Percentiles rank a stretch among this genome's conserved stretches.
phyloP scores from a whole-genome alignment of 495 filamentous ascomycete genomes.

The Tirmania nivea region DNA sequence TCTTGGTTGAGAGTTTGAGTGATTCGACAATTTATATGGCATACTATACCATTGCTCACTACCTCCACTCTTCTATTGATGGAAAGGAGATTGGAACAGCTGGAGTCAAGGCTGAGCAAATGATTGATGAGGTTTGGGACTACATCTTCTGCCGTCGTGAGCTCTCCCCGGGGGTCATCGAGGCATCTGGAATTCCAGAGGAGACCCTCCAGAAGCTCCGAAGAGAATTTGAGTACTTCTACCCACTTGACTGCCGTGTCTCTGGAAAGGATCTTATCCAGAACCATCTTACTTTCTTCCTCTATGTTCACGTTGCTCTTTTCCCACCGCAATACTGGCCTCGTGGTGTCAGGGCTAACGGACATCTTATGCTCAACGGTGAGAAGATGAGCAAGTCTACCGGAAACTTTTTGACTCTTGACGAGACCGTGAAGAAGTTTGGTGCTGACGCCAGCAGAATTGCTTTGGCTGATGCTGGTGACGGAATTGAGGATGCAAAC shows the following conservation, averaged over 20 bases:
- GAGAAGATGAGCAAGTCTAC: constrained; percentile 95
- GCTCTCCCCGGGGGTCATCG: constrained; percentile 37
- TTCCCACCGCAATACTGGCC: constrained; percentile 80
- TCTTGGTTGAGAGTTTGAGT: constrained; percentile 77
- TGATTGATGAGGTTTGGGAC: constrained; percentile 94
- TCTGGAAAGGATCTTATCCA: constrained; percentile 75
- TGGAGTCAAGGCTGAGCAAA: constrained; percentile 53
- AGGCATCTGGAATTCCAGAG: constrained; percentile 45
- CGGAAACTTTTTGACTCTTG: constrained; percentile 85
- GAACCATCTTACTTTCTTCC: constrained; percentile 87
- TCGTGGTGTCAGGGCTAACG: constrained; percentile 60
- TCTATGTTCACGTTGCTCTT: constrained; percentile 83
- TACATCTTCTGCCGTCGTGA: constrained; percentile 53
- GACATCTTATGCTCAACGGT: constrained; percentile 80
- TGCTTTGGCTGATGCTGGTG: constrained; percentile 82
- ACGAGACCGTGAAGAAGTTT: constrained; percentile 71
- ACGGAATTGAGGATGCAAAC: constrained; percentile 89
- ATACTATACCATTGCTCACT: constrained; percentile 87
- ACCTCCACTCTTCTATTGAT: constrained; percentile 57
- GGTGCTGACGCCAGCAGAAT: constrained; percentile 83
- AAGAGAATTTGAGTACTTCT: constrained; percentile 89
- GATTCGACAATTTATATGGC: constrained; percentile 91
- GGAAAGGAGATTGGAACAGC: constrained; percentile 47
- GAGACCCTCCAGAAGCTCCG: constrained; percentile 54
- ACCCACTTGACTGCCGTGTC: constrained; percentile 67